These are phyloP conservation scores for Hippophae tibetana DNA, from an alignment of 306 rosid species.

Conservation along the genomic window DNA sequence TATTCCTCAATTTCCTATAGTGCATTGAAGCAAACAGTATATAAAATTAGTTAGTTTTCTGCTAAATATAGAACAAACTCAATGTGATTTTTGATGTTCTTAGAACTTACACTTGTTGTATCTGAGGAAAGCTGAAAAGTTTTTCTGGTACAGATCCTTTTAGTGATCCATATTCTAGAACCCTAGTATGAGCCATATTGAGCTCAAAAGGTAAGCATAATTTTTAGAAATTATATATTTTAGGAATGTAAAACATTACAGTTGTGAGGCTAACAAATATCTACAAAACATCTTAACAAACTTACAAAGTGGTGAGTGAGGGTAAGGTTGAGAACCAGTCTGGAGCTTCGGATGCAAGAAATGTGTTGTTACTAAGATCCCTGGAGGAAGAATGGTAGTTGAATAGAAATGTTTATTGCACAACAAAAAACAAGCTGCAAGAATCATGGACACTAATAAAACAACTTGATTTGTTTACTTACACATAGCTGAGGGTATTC, in stretches of 20 bases:
- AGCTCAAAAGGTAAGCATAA: not conserved
- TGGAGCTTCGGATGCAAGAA: conserved; percentile 61
- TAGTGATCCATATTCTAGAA: conserved; percentile 69
- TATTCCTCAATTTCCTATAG: conserved; percentile 64
- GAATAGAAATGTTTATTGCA: conserved; percentile 4
- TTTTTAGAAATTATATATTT: not conserved
- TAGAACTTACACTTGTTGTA: conserved; percentile 83
- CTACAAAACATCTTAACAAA: conserved; percentile 10
- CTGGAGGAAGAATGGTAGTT: conserved; percentile 27
- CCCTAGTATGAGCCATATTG: conserved; percentile 22
- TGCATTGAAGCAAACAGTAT: not conserved
- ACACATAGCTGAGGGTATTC: conserved; percentile 67
- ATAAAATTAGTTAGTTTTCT: conserved; percentile 8
- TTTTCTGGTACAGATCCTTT: conserved; percentile 60
- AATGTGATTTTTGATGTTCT: conserved; percentile 3
- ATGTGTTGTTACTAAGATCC: conserved; percentile 83
- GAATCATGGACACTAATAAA: conserved; percentile 10
- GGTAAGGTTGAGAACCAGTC: conserved; percentile 55
- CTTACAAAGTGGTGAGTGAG: conserved; percentile 83
- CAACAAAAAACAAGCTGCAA: conserved; percentile 8
- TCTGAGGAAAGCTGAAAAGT: conserved; percentile 55
- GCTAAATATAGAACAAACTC: not conserved
- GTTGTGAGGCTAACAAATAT: not conserved
- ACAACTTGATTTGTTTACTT: conserved; percentile 26
- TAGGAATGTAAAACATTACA: not conserved